Base-by-base conservation (phyloP, 345 rosid genomes). In the Pistacia integerrima region DNA sequence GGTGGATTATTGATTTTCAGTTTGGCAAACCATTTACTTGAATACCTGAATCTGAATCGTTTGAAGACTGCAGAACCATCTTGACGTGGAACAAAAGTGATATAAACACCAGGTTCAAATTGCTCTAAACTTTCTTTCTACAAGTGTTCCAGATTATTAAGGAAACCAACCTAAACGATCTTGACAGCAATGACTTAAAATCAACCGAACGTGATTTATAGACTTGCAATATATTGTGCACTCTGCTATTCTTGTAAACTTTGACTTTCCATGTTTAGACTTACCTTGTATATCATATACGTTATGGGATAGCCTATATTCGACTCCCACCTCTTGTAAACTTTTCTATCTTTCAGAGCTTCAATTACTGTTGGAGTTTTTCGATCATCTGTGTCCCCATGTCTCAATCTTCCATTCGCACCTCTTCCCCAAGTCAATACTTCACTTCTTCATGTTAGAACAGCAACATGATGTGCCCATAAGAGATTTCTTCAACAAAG, bases 371-470 rank as follows among this genome's bases (percentile, higher is more conserved):
- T 93, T 64, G 99, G 98, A 12, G 78, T 81, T 76, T 69, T 90
- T 71, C 92, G 79, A 79, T 93, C 97, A 12, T 96, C 97, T 0
- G 70, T 72, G 71, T 96, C 98, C 8, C 99, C 97, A 59, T 92
- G 99, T 72, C 99, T 98, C 73, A 96, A 64, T 79, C 90, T 88
- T 75, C 99, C 98, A 61, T 91, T 93, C 30, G 92, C 86, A 20
- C 98, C 98, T 90, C 71, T 93, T 25, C 98, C 99, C 99, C 98
- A 93, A 77, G 98, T 92, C 79, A 90, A 92, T 4, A 96, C 92
- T 88, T 96, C 97, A 73, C 94, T 92, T 89, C 97, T 91, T 1
- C 98, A 93, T 46, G 99, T 93, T 70, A 96, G 77, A 52, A 92
- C 89, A 18, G 90, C 95, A 17, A 86, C 97, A 82, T 96, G 99